Evolutionary conservation across 495 filamentous ascomycete genomes (phyloP).

Genomic region (Sphaerosporella brunnea): DNA sequence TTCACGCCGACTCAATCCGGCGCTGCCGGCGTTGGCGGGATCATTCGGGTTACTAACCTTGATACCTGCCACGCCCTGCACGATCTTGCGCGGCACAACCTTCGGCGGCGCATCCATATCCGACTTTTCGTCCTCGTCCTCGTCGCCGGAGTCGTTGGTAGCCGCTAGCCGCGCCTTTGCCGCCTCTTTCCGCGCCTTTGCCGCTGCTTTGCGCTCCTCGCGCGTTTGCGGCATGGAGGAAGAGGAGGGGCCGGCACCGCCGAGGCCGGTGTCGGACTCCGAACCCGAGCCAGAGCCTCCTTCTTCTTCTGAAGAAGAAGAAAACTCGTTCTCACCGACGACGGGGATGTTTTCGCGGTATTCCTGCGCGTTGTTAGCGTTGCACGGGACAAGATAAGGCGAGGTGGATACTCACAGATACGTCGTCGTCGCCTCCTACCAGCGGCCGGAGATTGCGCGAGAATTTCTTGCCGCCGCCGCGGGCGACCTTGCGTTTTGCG

Average conservation of each 20-base stretch:
- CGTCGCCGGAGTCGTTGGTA: constrained; percentile 43
- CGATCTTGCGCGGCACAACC: constrained; percentile 14
- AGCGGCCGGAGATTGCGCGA: constrained; percentile 72
- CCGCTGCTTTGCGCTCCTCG: constrained; percentile 70
- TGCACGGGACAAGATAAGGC: background rate
- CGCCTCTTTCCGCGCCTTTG: constrained; percentile 82
- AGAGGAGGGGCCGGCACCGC: too few relatives aligned
- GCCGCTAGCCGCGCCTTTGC: constrained; percentile 55
- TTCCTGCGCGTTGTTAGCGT: constrained; percentile 28
- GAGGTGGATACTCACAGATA: background rate
- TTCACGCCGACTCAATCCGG: constrained; percentile 61
- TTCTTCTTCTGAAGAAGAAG: constrained; percentile 33
- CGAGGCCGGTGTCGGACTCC: too few relatives aligned
- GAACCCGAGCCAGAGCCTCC: too few relatives aligned
- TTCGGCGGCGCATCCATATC: constrained; percentile 12
- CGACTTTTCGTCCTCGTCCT: constrained; percentile 33
- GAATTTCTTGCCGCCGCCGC: constrained; percentile 91
- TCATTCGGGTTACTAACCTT: constrained; percentile 13
- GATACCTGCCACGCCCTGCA: constrained; percentile 11
- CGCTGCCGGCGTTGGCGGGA: constrained; percentile 26
- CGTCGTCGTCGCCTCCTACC: constrained; percentile 50
- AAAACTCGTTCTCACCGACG: constrained; percentile 29
- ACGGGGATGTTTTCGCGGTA: constrained; percentile 30
- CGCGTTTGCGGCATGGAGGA: constrained; percentile 42
- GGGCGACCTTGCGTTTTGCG: constrained; percentile 79